Evolutionary conservation across 345 rosid genomes (phyloP).

Genomic region (Raphanus sativus): DNA sequence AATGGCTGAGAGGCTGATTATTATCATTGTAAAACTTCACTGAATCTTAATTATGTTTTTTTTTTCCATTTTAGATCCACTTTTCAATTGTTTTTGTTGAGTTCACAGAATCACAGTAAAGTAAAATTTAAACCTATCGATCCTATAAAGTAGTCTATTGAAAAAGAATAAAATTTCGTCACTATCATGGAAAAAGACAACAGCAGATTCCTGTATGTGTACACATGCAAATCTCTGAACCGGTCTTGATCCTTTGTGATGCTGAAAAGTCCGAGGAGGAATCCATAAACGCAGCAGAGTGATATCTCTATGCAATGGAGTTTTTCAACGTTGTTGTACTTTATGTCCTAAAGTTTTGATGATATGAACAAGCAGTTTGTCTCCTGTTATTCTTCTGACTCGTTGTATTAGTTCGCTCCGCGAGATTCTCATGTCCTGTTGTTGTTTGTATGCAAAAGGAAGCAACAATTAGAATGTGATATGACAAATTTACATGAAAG

Average conservation of each 20-base stretch:
- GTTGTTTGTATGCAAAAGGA: neutral
- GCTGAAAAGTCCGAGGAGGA: neutral
- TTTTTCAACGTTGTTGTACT: slow-evolving; percentile 37
- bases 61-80: neutral
- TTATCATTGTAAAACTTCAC: neutral
- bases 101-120: too few species aligned
- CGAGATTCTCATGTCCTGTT: slow-evolving; percentile 67
- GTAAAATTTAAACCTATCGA: neutral
- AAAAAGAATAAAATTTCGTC: slow-evolving; percentile 9
- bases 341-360: slow-evolving; percentile 60
- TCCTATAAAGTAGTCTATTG: neutral
- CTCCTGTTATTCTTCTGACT: slow-evolving; percentile 68
- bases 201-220: neutral
- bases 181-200: neutral
- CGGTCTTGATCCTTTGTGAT: neutral
- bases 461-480: neutral
- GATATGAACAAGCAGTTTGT: slow-evolving; percentile 59
- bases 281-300: neutral
- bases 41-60: neutral
- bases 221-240: neutral
- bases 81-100: neutral
- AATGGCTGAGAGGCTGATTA: neutral
- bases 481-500: neutral
- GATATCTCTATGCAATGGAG: slow-evolving; percentile 19
- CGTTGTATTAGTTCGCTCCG: slow-evolving; percentile 56